Base-by-base conservation (phyloP, 2,329 filamentous ascomycete species). In the Ceratocystis colombiana region DNA sequence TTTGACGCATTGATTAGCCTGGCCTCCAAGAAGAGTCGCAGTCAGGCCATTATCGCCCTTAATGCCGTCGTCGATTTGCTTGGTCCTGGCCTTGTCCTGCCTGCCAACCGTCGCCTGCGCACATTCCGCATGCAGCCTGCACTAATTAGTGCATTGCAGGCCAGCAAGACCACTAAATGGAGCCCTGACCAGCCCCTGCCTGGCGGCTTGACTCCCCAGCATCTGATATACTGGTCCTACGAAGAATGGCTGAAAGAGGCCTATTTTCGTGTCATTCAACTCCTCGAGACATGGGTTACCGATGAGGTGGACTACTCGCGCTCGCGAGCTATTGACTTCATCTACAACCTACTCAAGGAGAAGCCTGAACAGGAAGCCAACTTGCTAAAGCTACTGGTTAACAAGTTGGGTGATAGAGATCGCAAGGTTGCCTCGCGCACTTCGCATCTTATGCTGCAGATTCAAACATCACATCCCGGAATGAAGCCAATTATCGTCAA, bases 341-440 rank as follows among this genome's bases (percentile, higher is more conserved):
- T 97, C 46, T 97, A 87, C 73, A 91, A 93, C 69, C 79, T 99
- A 48, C 79, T 99, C 68, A 94, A 90, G 74, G 92, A 96, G 74
- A 99, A 96, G 77, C 93, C 94, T 0, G 94, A 99, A 75, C 94
- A 99, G 73, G 94, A 99, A 75, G 88, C 93, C 66, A 99, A 99
- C 74, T 78, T 99, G 69, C 79, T 99, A 68, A 86, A 93, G 65
- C 79, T 99, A 66, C 78, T 99, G 67, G 90, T 99, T 71, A 97
- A 97, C 79, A 99, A 99, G 76, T 84, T 99, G 30, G 93, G 95
- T 71, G 94, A 99, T 73, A 89, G 88, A 57, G 90, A 96, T 70
- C 91, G 91, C 74, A 99, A 97, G 76, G 95, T 99, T 71, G 88
- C 94, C 0, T 99, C 94, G 3, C 85, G 92, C 68, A 88, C 93